Conservation (phyloP, 2,329 filamentous ascomycete species). For the Colletotrichum australisinense region DNA sequence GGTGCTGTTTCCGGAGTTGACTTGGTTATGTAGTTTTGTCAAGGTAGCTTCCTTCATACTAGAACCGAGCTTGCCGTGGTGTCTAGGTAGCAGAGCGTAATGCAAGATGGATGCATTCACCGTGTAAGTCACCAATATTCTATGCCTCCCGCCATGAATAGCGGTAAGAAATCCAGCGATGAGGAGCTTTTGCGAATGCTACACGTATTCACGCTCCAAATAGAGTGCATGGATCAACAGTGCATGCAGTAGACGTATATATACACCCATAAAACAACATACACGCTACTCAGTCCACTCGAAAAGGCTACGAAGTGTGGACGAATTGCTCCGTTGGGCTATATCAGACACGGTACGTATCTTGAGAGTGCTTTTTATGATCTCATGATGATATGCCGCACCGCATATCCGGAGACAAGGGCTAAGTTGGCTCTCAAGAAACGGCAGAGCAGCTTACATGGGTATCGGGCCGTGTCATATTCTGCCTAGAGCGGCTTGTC, state of each 20-base stretch:
- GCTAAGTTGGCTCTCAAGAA: too few relatives aligned
- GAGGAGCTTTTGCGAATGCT: background rate
- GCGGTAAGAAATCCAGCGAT: slow-evolving; percentile 6
- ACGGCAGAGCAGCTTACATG: background rate
- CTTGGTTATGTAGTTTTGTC: background rate
- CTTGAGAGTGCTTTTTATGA: background rate
- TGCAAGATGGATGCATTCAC: background rate
- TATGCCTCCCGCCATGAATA: background rate
- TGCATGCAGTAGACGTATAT: slow-evolving; percentile 1
- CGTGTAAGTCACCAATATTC: background rate
- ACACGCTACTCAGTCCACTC: background rate
- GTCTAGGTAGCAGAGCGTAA: background rate
- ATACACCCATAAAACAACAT: background rate
- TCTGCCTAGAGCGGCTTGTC: slow-evolving; percentile 1
- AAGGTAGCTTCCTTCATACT: background rate
- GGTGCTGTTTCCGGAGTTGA: background rate
- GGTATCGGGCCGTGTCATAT: background rate
- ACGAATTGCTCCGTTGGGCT: background rate
- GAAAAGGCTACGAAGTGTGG: background rate
- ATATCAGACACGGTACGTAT: background rate
- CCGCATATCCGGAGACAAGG: slow-evolving; percentile 6
- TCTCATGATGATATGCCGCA: slow-evolving; percentile 21
- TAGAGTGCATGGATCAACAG: background rate
- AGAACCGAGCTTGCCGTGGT: background rate
- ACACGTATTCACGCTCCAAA: background rate